Evolutionary conservation across 1,139 yeast species (phyloP).

Genomic region (Chernovozyma aurita): DNA sequence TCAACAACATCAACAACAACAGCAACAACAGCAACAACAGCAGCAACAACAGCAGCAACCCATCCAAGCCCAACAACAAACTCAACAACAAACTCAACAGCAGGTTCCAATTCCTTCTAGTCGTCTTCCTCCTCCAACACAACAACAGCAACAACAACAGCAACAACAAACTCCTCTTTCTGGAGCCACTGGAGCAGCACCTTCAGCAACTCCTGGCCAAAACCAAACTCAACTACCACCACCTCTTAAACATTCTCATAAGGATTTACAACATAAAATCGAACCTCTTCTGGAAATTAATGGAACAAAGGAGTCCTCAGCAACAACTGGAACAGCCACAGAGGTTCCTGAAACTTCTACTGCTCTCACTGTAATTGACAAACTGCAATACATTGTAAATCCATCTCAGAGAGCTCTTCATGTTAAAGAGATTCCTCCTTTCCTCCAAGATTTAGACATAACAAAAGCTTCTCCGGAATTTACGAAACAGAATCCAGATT

Average conservation of each 20-base stretch:
- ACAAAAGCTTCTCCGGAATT: constrained; percentile 71
- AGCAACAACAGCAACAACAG: constrained; percentile 13
- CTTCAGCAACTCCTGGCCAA: no score
- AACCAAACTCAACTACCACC: constrained; percentile 11
- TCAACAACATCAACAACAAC: constrained; percentile 15
- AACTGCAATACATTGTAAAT: constrained; percentile 40
- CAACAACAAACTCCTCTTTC: constrained; percentile 8
- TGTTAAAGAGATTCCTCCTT: constrained; percentile 74
- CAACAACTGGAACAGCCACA: no score
- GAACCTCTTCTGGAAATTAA: constrained; percentile 12
- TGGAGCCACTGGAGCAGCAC: no score
- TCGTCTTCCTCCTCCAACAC: no score
- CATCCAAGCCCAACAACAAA: constrained; percentile 13
- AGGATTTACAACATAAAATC: constrained; percentile 7
- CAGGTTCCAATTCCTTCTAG: constrained; percentile 11
- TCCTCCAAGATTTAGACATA: constrained; percentile 78
- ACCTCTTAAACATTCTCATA: constrained; percentile 10
- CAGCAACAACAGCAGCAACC: constrained; percentile 8
- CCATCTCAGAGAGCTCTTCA: constrained; percentile 48
- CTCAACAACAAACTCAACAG: no score
- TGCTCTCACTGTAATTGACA: constrained; percentile 37
- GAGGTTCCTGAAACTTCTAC: constrained; percentile 25
- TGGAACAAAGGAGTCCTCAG: constrained; percentile 11
- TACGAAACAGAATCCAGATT: constrained; percentile 82
- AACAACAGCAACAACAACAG: constrained; percentile 17